These are phyloP conservation scores for Lipomyces starkeyi DNA, from an alignment of 805 yeast genomes.

Conservation along the genomic window DNA sequence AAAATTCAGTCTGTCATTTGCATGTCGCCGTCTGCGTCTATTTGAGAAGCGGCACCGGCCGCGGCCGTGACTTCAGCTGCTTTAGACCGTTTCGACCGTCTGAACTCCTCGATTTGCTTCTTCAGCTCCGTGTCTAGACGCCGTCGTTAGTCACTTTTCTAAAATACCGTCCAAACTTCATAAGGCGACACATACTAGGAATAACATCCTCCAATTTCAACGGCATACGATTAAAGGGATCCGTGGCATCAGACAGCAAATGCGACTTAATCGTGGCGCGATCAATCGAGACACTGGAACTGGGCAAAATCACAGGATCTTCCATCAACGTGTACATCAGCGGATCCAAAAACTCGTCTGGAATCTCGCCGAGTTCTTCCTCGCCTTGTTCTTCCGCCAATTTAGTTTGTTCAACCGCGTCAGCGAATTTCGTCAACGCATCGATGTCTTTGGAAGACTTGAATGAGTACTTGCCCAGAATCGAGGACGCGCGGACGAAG, in stretches of 20 bases:
- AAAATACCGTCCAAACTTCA: not conserved
- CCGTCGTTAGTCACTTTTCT: not conserved
- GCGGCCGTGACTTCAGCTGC: not conserved
- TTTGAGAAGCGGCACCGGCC: constrained; percentile 9
- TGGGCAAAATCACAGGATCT: constrained; percentile 94
- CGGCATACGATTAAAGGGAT: constrained; percentile 95
- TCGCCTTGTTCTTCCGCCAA: constrained; percentile 52
- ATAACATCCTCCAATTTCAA: constrained; percentile 84
- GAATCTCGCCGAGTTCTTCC: constrained; percentile 86
- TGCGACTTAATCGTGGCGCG: constrained; percentile 92
- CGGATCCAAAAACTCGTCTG: constrained; percentile 97
- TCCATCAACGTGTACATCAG: constrained; percentile 94
- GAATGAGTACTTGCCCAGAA: constrained; percentile 61
- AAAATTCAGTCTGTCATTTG: constrained; percentile 11
- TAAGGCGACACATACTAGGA: constrained; percentile 57
- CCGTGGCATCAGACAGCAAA: constrained; percentile 90
- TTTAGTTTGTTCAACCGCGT: constrained; percentile 66
- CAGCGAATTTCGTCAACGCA: constrained; percentile 61
- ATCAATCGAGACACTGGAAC: constrained; percentile 84
- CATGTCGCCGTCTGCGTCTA: constrained; percentile 24
- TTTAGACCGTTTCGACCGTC: constrained; percentile 37
- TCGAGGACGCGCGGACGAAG: constrained; percentile 72
- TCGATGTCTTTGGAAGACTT: constrained; percentile 62
- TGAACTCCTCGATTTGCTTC: constrained; percentile 64
- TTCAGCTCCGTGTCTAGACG: constrained; percentile 57